Conservation (phyloP, 352 stramenopile species). For the Globisporangium middletonii region DNA sequence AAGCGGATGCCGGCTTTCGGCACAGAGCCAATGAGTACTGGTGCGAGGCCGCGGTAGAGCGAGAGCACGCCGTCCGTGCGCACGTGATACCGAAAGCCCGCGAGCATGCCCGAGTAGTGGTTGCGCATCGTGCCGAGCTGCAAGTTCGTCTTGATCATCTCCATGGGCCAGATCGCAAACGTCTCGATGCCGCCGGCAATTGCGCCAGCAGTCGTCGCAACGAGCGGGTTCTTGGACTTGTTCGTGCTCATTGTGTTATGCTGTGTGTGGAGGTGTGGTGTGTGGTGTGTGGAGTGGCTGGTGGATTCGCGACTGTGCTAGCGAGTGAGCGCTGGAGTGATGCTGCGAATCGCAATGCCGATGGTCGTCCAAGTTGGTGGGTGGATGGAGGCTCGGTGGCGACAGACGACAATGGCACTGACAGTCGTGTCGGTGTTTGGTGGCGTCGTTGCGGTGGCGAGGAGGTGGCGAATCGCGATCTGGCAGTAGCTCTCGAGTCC, state of each 20-base stretch:
- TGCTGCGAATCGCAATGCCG: too few relatives aligned
- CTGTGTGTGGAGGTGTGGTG: neutral
- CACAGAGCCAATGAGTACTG: conserved; percentile 92
- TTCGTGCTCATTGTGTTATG: conserved; percentile 15
- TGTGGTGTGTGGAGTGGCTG: too few relatives aligned
- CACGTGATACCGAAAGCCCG: conserved; percentile 69
- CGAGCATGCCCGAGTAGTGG: conserved; percentile 70
- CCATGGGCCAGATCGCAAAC: conserved; percentile 88
- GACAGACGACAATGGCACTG: too few relatives aligned
- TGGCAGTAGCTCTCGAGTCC: too few relatives aligned
- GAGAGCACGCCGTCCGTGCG: conserved; percentile 56
- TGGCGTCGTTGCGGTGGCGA: too few relatives aligned
- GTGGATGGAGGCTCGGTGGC: too few relatives aligned
- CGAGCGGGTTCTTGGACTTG: conserved; percentile 77
- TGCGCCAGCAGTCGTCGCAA: conserved; percentile 74
- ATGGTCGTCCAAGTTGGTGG: too few relatives aligned
- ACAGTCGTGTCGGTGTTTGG: too few relatives aligned
- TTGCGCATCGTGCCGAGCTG: conserved; percentile 81
- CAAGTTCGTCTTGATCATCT: conserved; percentile 95
- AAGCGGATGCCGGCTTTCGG: conserved; percentile 97
- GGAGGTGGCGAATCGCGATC: too few relatives aligned
- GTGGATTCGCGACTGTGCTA: too few relatives aligned
- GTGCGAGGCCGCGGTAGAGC: conserved; percentile 92
- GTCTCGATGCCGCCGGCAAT: conserved; percentile 89
- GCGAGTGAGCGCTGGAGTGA: too few relatives aligned